Percentiles rank a stretch among this genome's conserved stretches.
Evolutionary conservation across 2,329 filamentous ascomycete genomes (phyloP).

Genomic region (Sporothrix globosa): DNA sequence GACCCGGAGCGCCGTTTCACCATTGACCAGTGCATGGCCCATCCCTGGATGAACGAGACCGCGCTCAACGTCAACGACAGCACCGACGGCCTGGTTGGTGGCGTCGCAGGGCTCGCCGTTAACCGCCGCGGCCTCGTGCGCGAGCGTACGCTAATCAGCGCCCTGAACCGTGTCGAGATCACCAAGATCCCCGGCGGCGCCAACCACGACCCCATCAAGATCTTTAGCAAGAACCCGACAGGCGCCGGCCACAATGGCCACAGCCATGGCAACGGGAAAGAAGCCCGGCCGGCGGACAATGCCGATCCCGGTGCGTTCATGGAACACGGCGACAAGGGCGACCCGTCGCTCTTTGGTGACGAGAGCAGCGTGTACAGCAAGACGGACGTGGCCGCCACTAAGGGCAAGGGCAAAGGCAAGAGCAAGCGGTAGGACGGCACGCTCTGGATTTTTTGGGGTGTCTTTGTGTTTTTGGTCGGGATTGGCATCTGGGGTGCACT

Average conservation of each 20-base stretch:
- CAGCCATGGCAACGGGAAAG: constrained; percentile 48
- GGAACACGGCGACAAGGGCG: constrained; percentile 81
- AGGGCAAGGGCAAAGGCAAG: constrained; percentile 37
- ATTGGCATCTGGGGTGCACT: neutral
- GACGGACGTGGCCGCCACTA: constrained; percentile 44
- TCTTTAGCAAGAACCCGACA: constrained; percentile 67
- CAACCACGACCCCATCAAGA: constrained; percentile 66
- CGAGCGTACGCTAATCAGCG: constrained; percentile 82
- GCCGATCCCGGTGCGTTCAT: constrained; percentile 77
- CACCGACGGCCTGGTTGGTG: constrained; percentile 89
- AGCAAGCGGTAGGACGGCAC: constrained; percentile 30
- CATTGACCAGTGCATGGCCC: constrained; percentile 85
- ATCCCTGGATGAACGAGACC: constrained; percentile 81
- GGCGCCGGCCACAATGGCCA: neutral
- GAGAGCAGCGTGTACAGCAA: constrained; percentile 59
- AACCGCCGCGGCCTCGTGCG: constrained; percentile 76
- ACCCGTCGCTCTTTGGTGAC: constrained; percentile 73
- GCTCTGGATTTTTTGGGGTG: neutral
- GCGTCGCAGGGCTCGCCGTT: constrained; percentile 80
- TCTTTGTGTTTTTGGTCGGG: neutral
- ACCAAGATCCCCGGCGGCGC: constrained; percentile 58
- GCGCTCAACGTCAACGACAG: constrained; percentile 72
- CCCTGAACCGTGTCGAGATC: constrained; percentile 72
- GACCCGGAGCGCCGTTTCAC: constrained; percentile 82
- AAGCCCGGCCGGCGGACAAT: constrained; percentile 68